Evolutionary conservation across 331 rosid species (phyloP).

Genomic region (Malus hybrid): DNA sequence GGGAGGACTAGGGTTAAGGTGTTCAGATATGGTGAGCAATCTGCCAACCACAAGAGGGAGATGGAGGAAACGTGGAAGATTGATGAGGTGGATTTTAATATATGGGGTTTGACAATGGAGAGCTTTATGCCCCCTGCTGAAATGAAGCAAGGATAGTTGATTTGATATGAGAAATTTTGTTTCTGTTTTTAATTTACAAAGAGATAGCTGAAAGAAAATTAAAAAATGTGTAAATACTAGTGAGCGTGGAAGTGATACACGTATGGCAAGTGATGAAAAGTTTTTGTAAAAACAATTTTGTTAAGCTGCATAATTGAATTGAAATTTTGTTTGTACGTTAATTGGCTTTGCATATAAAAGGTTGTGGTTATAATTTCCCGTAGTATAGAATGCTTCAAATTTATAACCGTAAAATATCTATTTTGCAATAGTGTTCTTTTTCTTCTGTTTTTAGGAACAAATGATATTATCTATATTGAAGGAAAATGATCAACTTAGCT

Average conservation of each 20-base stretch:
- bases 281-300: neutral
- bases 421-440: too few relatives aligned
- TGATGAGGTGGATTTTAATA: constrained; percentile 72
- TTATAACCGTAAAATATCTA: too few relatives aligned
- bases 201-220: neutral
- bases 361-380: neutral
- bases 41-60: constrained; percentile 73
- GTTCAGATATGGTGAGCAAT: constrained; percentile 69
- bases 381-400: too few relatives aligned
- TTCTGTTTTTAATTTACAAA: neutral
- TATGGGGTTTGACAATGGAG: constrained; percentile 58
- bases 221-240: neutral
- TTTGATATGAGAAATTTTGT: neutral
- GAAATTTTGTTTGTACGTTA: neutral
- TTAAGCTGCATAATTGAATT: neutral
- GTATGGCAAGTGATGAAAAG: neutral
- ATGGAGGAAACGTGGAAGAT: constrained; percentile 84
- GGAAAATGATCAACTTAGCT: too few relatives aligned
- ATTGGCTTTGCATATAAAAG: neutral
- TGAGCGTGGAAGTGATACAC: neutral
- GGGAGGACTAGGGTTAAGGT: constrained; percentile 65
- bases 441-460: accelerated
- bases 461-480: too few relatives aligned
- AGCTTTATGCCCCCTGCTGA: constrained; percentile 67
- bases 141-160: neutral